Evolutionary conservation across 2,329 filamentous ascomycete genomes (phyloP).

Genomic region (Pestalotiopsis fici): DNA sequence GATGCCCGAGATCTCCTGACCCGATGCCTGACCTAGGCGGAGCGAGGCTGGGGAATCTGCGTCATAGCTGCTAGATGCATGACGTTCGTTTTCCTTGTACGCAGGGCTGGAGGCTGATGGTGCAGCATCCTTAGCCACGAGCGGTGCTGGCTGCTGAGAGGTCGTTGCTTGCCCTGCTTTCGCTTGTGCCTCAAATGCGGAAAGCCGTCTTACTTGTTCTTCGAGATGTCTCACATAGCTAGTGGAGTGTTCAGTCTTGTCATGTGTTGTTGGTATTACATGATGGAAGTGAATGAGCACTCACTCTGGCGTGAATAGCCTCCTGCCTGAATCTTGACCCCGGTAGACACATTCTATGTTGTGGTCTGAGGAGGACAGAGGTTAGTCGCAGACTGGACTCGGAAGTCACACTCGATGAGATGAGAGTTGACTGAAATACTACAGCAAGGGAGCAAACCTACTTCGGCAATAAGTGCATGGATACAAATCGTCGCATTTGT

Average conservation of each 20-base stretch:
- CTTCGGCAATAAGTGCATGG: conserved; percentile 28
- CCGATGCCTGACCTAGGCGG: neutral
- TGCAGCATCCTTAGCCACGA: conserved; percentile 6
- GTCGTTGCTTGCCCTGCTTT: neutral
- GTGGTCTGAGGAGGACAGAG: conserved; percentile 12
- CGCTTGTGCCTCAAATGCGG: conserved; percentile 2
- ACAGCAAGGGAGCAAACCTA: neutral
- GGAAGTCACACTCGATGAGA: neutral
- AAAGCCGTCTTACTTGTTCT: conserved; percentile 21
- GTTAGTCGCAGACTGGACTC: neutral
- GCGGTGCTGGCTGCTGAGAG: conserved; percentile 6
- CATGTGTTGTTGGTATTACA: neutral
- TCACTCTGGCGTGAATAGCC: conserved; percentile 22
- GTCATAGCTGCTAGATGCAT: neutral
- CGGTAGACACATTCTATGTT: conserved; percentile 28
- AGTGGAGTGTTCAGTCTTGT: neutral
- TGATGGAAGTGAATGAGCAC: neutral
- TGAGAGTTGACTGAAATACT: neutral
- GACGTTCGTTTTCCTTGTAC: conserved; percentile 14
- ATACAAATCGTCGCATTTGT: conserved; percentile 46
- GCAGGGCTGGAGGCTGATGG: conserved; percentile 16
- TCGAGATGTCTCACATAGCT: conserved; percentile 19
- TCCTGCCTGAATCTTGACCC: conserved; percentile 20
- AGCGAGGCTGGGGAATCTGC: neutral
- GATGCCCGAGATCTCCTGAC: conserved; percentile 41